phyloP scores from a whole-genome alignment of 768 basidiomycete genomes.

The Tylopilus rubrobrunneus region DNA sequence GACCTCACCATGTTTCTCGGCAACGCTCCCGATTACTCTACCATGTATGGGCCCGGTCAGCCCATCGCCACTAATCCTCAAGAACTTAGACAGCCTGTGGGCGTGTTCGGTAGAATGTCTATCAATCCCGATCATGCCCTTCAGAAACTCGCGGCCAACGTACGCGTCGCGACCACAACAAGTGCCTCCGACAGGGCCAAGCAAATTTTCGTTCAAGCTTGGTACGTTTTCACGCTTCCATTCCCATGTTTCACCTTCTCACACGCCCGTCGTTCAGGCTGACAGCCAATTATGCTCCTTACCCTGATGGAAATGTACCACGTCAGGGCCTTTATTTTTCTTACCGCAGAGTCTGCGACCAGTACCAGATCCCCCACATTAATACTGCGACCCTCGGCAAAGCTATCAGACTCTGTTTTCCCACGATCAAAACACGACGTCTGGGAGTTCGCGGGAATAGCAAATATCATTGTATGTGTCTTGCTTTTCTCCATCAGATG shows the following conservation, averaged over 20 bases:
- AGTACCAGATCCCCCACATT: constrained; percentile 90
- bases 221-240: constrained; percentile 47
- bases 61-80: constrained; percentile 38
- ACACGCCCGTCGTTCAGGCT: constrained; percentile 51
- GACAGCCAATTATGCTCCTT: constrained; percentile 85
- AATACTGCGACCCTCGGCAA: constrained; percentile 96
- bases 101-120: constrained; percentile 73
- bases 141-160: constrained; percentile 83
- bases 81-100: constrained; percentile 58
- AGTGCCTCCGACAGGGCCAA: constrained; percentile 89
- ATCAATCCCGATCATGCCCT: constrained; percentile 73
- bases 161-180: constrained; percentile 84
- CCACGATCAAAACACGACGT: constrained; percentile 91
- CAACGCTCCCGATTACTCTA: constrained; percentile 57
- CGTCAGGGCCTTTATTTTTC: constrained; percentile 93
- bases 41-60: constrained; percentile 52
- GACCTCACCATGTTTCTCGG: constrained; percentile 77
- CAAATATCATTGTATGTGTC: constrained; percentile 86
- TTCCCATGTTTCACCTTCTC: constrained; percentile 16
- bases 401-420: constrained; percentile 89
- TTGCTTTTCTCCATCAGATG: constrained; percentile 30
- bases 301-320: constrained; percentile 90
- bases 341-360: constrained; percentile 86
- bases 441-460: constrained; percentile 91
- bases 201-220: constrained; percentile 90